phyloP scores from a whole-genome alignment of 495 filamentous ascomycete species.

The Aspergillus nanangensis region DNA sequence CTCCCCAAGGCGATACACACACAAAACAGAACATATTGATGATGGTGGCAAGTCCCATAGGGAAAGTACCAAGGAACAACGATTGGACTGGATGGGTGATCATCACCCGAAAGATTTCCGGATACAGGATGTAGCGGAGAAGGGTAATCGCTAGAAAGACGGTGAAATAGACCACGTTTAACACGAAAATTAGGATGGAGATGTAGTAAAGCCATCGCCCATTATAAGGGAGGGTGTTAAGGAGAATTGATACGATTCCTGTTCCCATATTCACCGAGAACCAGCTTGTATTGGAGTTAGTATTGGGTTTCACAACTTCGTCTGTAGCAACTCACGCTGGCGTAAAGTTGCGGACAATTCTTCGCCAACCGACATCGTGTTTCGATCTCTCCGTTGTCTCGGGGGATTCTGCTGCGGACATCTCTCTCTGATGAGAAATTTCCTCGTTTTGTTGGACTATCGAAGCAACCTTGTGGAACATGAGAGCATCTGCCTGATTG shows the following conservation, averaged over 20 bases:
- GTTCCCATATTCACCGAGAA: slow-evolving; percentile 63
- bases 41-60: slow-evolving; percentile 60
- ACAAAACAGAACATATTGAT: slow-evolving; percentile 52
- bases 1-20: slow-evolving; percentile 51
- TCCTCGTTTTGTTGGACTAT: too few species aligned
- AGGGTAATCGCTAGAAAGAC: slow-evolving; percentile 34
- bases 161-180: slow-evolving; percentile 51
- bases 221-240: slow-evolving; percentile 54
- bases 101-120: slow-evolving; percentile 51
- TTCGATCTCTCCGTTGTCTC: too few species aligned
- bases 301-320: neutral
- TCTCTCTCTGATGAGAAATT: too few species aligned
- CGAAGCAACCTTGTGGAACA: too few species aligned
- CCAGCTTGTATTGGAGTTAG: slow-evolving; percentile 23
- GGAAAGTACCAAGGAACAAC: slow-evolving; percentile 58
- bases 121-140: slow-evolving; percentile 54
- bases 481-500: too few species aligned
- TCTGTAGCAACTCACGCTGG: slow-evolving; percentile 28
- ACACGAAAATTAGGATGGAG: slow-evolving; percentile 46
- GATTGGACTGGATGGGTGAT: slow-evolving; percentile 54
- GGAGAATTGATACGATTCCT: slow-evolving; percentile 56
- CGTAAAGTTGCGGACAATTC: slow-evolving; percentile 44
- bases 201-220: slow-evolving; percentile 48
- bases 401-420: too few species aligned
- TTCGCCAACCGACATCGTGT: slow-evolving; percentile 39